A percentile compares a stretch with the other conserved stretches of the same genome.
phyloP scores from a whole-genome alignment of 2,329 filamentous ascomycete species.

The Fusarium paranaense region DNA sequence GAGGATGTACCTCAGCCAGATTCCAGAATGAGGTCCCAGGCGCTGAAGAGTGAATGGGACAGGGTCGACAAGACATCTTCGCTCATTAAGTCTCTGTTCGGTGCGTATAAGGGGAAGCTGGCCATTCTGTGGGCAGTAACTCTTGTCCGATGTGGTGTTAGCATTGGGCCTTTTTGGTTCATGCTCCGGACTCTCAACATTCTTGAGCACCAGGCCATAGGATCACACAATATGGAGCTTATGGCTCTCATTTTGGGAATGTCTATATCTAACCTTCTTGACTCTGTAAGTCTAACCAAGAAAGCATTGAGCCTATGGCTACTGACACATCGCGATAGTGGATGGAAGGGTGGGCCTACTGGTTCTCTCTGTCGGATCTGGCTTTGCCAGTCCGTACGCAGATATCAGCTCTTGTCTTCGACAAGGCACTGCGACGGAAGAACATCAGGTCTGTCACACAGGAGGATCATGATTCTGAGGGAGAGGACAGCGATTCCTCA shows the following conservation, averaged over 20 bases:
- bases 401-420: slow-evolving; percentile 77
- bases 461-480: slow-evolving; percentile 48
- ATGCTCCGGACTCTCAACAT: slow-evolving; percentile 72
- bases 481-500: slow-evolving; percentile 61
- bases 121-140: slow-evolving; percentile 69
- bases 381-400: slow-evolving; percentile 75
- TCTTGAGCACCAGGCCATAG: slow-evolving; percentile 66
- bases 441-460: slow-evolving; percentile 74
- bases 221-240: slow-evolving; percentile 61
- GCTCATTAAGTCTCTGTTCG: slow-evolving; percentile 70
- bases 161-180: slow-evolving; percentile 76
- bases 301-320: neutral
- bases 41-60: slow-evolving; percentile 62
- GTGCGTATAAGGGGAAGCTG: slow-evolving; percentile 66
- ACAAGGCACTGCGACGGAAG: slow-evolving; percentile 80
- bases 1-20: slow-evolving; percentile 71
- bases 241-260: slow-evolving; percentile 77
- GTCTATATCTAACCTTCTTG: slow-evolving; percentile 66
- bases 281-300: slow-evolving; percentile 47
- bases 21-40: slow-evolving; percentile 62
- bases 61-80: slow-evolving; percentile 54
- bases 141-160: slow-evolving; percentile 63
- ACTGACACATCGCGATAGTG: slow-evolving; percentile 51
- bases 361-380: slow-evolving; percentile 72
- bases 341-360: slow-evolving; percentile 73